Percentiles rank a stretch among this genome's conserved stretches.
Evolutionary conservation across 495 filamentous ascomycete genomes (phyloP).

Genomic region (Cenococcum geophilum): DNA sequence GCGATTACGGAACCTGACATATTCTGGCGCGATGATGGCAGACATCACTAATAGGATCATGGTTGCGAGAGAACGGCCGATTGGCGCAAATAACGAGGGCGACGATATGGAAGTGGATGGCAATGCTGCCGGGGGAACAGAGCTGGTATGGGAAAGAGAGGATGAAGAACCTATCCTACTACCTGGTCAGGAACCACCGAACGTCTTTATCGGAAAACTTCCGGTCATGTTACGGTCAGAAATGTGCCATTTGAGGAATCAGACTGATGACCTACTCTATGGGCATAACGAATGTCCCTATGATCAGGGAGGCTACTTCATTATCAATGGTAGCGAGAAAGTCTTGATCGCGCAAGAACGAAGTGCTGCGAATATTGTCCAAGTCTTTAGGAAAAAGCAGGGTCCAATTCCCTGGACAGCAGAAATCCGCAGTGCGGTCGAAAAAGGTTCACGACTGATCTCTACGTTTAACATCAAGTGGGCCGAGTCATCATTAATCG

Average conservation of each 20-base stretch:
- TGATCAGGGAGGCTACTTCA: conserved; percentile 96
- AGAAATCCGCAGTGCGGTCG: conserved; percentile 91
- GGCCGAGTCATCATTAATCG: conserved; percentile 71
- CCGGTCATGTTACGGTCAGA: conserved; percentile 97
- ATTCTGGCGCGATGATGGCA: conserved; percentile 83
- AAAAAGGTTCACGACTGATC: conserved; percentile 90
- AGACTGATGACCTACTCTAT: conserved; percentile 75
- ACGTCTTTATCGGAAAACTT: conserved; percentile 84
- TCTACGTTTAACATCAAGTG: conserved; percentile 85
- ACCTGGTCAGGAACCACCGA: conserved; percentile 36
- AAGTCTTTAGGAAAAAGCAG: conserved; percentile 96
- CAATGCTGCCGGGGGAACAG: conserved; percentile 52
- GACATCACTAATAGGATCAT: conserved; percentile 73
- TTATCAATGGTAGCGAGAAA: conserved; percentile 99
- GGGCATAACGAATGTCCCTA: conserved; percentile 91
- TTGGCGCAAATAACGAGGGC: conserved; percentile 51
- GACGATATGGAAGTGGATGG: conserved; percentile 46
- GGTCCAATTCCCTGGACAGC: conserved; percentile 86
- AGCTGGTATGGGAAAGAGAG: conserved; percentile 53
- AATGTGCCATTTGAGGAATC: conserved; percentile 77
- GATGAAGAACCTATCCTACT: conserved; percentile 28
- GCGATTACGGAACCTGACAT: conserved; percentile 89
- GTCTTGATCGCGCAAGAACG: conserved; percentile 97
- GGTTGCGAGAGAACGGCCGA: conserved; percentile 68
- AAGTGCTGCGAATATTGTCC: conserved; percentile 94